Conservation (phyloP, 1,139 yeast genomes). For the Petasospora rhodanensis region DNA sequence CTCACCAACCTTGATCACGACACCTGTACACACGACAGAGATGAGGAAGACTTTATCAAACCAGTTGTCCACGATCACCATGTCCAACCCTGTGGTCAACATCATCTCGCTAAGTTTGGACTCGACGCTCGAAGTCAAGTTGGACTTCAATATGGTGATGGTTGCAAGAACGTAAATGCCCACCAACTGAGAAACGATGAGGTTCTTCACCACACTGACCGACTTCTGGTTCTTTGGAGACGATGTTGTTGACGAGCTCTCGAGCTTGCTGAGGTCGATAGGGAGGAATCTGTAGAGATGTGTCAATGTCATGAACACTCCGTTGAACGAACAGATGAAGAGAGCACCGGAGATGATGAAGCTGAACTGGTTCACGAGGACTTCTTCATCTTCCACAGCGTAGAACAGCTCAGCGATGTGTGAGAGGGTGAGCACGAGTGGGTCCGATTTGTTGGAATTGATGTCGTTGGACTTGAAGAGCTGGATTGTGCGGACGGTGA, state of each 20-base stretch:
- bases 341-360: slow-evolving; percentile 22
- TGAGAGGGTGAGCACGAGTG: slow-evolving; percentile 22
- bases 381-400: slow-evolving; percentile 21
- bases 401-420: slow-evolving; percentile 18
- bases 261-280: slow-evolving; percentile 16
- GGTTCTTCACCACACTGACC: slow-evolving; percentile 33
- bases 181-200: slow-evolving; percentile 62
- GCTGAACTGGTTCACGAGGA: slow-evolving; percentile 21
- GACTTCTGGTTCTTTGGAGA: slow-evolving; percentile 11
- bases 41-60: slow-evolving; percentile 70
- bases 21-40: slow-evolving; percentile 48
- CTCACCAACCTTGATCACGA: slow-evolving; percentile 35
- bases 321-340: slow-evolving; percentile 25
- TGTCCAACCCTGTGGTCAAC: slow-evolving; percentile 19
- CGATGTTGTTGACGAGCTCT: slow-evolving; percentile 5
- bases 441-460: slow-evolving; percentile 22
- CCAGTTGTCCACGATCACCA: slow-evolving; percentile 62
- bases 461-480: slow-evolving; percentile 8
- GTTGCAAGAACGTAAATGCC: slow-evolving; percentile 83
- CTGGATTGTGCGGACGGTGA: slow-evolving; percentile 6
- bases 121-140: slow-evolving; percentile 58
- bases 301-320: slow-evolving; percentile 24
- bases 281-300: slow-evolving; percentile 25
- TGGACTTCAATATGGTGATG: slow-evolving; percentile 69
- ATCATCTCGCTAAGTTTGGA: slow-evolving; percentile 30